A percentile compares a stretch with the other conserved stretches of the same genome.
Conservation (phyloP, 2,329 filamentous ascomycete species). For the Penicillium paneum region DNA sequence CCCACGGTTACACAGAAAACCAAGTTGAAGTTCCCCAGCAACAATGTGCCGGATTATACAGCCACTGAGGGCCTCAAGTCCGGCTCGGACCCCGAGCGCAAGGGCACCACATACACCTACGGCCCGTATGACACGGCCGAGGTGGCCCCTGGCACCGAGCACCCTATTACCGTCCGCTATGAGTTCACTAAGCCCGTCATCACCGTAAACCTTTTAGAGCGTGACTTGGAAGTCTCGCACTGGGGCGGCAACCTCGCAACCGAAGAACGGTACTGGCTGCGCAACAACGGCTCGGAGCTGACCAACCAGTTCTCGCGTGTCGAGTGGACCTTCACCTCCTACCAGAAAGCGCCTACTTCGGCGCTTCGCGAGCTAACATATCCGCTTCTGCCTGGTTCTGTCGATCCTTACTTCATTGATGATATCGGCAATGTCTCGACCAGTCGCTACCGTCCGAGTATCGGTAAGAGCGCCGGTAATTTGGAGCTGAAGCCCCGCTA, state of each 20-base stretch:
- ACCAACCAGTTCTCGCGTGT: constrained; percentile 70
- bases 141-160: constrained; percentile 70
- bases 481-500: constrained; percentile 92
- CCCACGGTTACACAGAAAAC: constrained; percentile 91
- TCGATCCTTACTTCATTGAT: constrained; percentile 91
- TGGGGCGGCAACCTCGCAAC: constrained; percentile 97
- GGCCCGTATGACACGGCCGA: constrained; percentile 72
- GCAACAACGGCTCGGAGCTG: constrained; percentile 79
- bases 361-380: constrained; percentile 81
- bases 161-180: constrained; percentile 77
- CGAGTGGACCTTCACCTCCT: constrained; percentile 68
- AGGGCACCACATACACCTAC: constrained; percentile 83
- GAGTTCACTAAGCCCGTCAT: constrained; percentile 92
- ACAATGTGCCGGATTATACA: constrained; percentile 81
- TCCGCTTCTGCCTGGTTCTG: constrained; percentile 73
- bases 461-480: constrained; percentile 52
- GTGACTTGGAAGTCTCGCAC: constrained; percentile 92
- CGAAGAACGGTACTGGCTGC: constrained; percentile 87
- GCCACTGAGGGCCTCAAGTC: constrained; percentile 60
- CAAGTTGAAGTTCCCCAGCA: constrained; percentile 81
- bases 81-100: constrained; percentile 70
- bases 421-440: constrained; percentile 97
- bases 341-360: constrained; percentile 71
- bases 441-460: constrained; percentile 68
- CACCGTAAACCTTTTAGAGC: constrained; percentile 74